Evolutionary conservation across 2,329 filamentous ascomycete genomes (phyloP).

Genomic region (Drechslerella dactyloides): DNA sequence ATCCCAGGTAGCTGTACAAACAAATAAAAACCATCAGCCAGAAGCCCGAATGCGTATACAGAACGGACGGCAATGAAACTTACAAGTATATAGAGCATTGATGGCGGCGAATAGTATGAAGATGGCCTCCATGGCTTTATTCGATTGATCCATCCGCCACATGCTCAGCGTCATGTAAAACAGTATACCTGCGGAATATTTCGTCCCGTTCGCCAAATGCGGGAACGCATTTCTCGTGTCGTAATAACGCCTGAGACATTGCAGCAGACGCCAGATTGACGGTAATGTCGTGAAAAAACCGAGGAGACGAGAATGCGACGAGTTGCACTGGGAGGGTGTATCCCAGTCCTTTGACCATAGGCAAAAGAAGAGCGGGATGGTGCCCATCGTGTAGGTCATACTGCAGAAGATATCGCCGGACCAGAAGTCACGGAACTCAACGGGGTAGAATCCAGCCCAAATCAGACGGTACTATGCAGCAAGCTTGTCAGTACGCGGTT

Average conservation of each 20-base stretch:
- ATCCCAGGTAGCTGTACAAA: slow-evolving; percentile 76
- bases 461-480: slow-evolving; percentile 71
- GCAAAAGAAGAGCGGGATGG: slow-evolving; percentile 92
- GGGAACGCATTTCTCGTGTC: slow-evolving; percentile 89
- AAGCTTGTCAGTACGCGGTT: slow-evolving; percentile 59
- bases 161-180: slow-evolving; percentile 79
- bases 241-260: slow-evolving; percentile 86
- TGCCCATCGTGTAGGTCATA: slow-evolving; percentile 85
- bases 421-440: slow-evolving; percentile 97
- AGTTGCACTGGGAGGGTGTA: slow-evolving; percentile 79
- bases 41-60: not conserved
- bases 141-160: slow-evolving; percentile 74
- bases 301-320: slow-evolving; percentile 77
- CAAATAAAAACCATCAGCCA: slow-evolving; percentile 17
- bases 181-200: slow-evolving; percentile 84
- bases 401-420: slow-evolving; percentile 98
- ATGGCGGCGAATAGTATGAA: slow-evolving; percentile 82
- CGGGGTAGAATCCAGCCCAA: slow-evolving; percentile 84
- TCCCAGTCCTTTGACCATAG: slow-evolving; percentile 82
- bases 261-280: slow-evolving; percentile 85
- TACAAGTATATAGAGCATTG: slow-evolving; percentile 82
- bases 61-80: slow-evolving; percentile 56
- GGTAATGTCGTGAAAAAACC: slow-evolving; percentile 86
- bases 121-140: slow-evolving; percentile 66
- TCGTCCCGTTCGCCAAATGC: slow-evolving; percentile 88